A percentile compares a stretch with the other conserved stretches of the same genome.
Conservation (phyloP, 192 early-diverging fungal species). For the Pecoramyces ruminantium region DNA sequence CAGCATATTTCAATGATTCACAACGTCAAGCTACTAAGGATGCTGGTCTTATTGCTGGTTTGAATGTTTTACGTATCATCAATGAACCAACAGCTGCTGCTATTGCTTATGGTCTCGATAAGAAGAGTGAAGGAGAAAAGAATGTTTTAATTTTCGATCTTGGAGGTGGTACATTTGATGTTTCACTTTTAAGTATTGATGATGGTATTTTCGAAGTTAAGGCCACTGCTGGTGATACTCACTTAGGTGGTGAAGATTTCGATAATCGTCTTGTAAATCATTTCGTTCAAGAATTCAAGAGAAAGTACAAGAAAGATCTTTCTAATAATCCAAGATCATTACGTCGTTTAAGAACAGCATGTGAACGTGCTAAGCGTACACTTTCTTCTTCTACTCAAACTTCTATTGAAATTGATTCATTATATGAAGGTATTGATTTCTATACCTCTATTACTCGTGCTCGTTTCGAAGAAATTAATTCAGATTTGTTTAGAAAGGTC, state of each 20-base stretch:
- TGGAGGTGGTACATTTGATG: constrained; percentile 75
- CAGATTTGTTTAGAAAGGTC: constrained; percentile 38
- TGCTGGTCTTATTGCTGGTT: constrained; percentile 67
- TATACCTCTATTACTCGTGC: constrained; percentile 56
- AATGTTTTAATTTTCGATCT: constrained; percentile 65
- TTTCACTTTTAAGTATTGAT: constrained; percentile 58
- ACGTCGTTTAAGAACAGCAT: constrained; percentile 55
- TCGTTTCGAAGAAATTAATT: constrained; percentile 64
- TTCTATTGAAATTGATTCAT: constrained; percentile 55
- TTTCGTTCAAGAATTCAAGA: constrained; percentile 37
- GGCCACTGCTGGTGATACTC: constrained; percentile 67
- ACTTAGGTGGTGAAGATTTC: constrained; percentile 71
- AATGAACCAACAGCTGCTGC: constrained; percentile 84
- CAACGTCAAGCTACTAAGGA: constrained; percentile 87
- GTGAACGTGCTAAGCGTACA: constrained; percentile 58
- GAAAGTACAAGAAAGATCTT: constrained; percentile 57
- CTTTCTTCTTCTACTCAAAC: constrained; percentile 53
- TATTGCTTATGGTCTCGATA: constrained; percentile 71
- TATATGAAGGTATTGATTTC: constrained; percentile 59
- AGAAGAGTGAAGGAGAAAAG: constrained; percentile 48
- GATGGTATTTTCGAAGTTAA: constrained; percentile 65
- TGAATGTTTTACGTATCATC: constrained; percentile 74
- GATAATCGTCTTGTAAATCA: constrained; percentile 37
- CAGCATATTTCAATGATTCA: constrained; percentile 77
- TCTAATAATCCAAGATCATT: constrained; percentile 51